phyloP scores from a whole-genome alignment of 352 stramenopile genomes.

The Pythium folliculosum region DNA sequence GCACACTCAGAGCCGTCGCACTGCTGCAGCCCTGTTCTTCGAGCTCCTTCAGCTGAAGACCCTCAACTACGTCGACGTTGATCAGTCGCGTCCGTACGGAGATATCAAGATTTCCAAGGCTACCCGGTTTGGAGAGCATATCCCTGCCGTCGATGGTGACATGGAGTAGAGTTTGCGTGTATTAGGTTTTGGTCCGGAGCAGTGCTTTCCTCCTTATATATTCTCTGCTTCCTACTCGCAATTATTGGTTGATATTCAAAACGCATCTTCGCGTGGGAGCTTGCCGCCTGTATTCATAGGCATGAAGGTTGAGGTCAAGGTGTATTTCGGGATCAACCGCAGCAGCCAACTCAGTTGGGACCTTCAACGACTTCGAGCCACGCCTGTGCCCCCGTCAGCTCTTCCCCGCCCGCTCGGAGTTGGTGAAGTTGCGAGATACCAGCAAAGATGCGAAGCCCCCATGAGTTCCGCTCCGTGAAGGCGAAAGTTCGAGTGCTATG shows the following conservation, averaged over 20 bases:
- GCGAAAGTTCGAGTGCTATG: conserved; percentile 76
- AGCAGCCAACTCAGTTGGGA: not conserved
- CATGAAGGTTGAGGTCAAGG: not conserved
- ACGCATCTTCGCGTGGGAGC: not conserved
- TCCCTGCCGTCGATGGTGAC: conserved; percentile 73
- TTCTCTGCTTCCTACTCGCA: conserved; percentile 6
- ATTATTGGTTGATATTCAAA: conserved; percentile 1
- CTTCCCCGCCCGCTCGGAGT: not conserved
- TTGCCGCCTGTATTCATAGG: conserved; percentile 8
- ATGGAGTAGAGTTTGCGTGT: conserved; percentile 27
- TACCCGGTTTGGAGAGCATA: conserved; percentile 66
- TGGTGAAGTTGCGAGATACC: not conserved
- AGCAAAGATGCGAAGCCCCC: conserved; percentile 56
- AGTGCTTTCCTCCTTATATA: conserved; percentile 26
- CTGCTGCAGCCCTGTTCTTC: conserved; percentile 95
- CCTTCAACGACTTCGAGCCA: not conserved
- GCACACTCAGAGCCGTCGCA: conserved; percentile 81
- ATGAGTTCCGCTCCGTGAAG: conserved; percentile 81
- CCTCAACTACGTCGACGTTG: conserved; percentile 95
- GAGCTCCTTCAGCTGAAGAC: conserved; percentile 98
- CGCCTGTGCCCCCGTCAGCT: not conserved
- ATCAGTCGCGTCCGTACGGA: conserved; percentile 92
- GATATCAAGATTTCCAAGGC: conserved; percentile 92
- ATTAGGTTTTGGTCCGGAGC: conserved; percentile 10
- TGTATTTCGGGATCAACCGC: conserved; percentile 3